phyloP scores from a whole-genome alignment of 768 basidiomycete species.

The Trametes cinnabarina region DNA sequence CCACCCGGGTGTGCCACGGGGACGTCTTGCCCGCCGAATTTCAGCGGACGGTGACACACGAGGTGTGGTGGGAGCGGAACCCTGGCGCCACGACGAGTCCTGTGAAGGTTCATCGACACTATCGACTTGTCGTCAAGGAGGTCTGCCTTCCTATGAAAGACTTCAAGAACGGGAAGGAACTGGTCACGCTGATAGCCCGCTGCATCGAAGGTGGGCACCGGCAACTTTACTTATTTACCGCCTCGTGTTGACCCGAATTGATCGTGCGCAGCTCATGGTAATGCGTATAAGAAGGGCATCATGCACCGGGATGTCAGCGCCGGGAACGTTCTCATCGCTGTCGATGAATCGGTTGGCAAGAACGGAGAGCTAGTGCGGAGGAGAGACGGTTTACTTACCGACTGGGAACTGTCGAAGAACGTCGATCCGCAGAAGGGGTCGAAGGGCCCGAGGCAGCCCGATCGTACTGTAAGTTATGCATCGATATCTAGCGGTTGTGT shows the following conservation, averaged over 20 bases:
- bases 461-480: not conserved
- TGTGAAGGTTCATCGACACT: conserved; percentile 11
- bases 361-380: not conserved
- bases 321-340: conserved; percentile 1
- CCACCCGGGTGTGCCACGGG: not conserved
- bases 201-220: not conserved
- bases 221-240: not conserved
- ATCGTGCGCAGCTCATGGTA: not conserved
- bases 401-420: conserved; percentile 11
- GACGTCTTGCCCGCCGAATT: not conserved
- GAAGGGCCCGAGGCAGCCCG: not conserved
- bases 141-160: conserved; percentile 9
- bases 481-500: too few relatives aligned
- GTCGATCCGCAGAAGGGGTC: not conserved
- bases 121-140: conserved; percentile 16
- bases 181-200: not conserved
- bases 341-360: not conserved
- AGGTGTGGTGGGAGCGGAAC: not conserved
- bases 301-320: conserved; percentile 12
- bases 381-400: not conserved
- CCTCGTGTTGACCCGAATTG: not conserved
- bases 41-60: not conserved
- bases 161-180: not conserved
- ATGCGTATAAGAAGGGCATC: not conserved
- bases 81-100: not conserved